Conservation (phyloP, 768 basidiomycete genomes). For the Myochromella boudieri region DNA sequence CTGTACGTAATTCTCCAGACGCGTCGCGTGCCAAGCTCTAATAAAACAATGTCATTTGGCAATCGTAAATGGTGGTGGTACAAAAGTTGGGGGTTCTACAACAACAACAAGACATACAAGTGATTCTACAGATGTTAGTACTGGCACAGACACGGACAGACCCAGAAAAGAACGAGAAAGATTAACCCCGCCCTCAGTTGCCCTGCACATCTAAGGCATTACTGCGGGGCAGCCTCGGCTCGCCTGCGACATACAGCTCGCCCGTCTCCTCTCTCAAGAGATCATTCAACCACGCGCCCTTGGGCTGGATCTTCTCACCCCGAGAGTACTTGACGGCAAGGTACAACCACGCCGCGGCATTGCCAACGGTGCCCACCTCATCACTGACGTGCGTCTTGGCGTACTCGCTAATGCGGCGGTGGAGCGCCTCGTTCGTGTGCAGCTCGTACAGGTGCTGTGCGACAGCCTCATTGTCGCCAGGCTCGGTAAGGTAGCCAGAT, state of each 20-base stretch:
- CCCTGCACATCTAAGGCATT: constrained; percentile 56
- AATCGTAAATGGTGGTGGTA: too few species aligned
- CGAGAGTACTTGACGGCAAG: constrained; percentile 80
- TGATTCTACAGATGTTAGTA: constrained; percentile 13
- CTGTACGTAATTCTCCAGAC: neutral
- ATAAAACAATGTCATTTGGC: too few species aligned
- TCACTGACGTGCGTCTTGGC: constrained; percentile 79
- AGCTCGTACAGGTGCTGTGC: constrained; percentile 77
- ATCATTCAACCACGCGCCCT: constrained; percentile 86
- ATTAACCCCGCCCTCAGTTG: constrained; percentile 18
- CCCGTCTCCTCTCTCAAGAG: constrained; percentile 74
- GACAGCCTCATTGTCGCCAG: constrained; percentile 74
- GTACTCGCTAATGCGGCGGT: constrained; percentile 60
- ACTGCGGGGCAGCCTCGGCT: constrained; percentile 76
- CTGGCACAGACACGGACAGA: neutral
- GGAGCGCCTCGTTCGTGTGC: constrained; percentile 70
- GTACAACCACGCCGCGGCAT: constrained; percentile 60
- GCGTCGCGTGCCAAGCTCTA: neutral
- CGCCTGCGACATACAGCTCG: constrained; percentile 63
- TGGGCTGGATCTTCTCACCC: constrained; percentile 75
- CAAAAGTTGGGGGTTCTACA: constrained; percentile 4
- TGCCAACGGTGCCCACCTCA: constrained; percentile 84
- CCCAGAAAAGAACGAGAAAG: neutral
- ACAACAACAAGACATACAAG: neutral
- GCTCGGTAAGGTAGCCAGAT: constrained; percentile 81